Evolutionary conservation across 192 early-diverging fungal species (phyloP).

Genomic region (Gonapodya prolifera): DNA sequence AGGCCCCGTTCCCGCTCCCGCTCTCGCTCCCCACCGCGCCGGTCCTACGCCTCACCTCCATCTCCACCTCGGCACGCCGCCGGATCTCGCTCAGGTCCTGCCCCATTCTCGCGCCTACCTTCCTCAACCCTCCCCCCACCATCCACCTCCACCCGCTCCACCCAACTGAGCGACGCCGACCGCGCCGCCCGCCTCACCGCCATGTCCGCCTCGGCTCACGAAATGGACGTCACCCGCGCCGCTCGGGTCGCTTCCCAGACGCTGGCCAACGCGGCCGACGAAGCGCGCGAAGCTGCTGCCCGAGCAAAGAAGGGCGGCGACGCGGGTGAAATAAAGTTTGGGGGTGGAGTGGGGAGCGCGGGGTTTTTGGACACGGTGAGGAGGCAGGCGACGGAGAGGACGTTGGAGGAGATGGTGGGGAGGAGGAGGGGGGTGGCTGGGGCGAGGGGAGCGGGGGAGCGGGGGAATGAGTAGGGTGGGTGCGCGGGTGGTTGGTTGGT

Average conservation of each 20-base stretch:
- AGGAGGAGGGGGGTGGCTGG: background rate
- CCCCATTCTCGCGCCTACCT: background rate
- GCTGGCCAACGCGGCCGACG: conserved; percentile 14
- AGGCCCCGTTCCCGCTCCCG: conserved; percentile 1
- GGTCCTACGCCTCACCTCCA: background rate
- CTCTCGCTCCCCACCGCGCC: too few species aligned
- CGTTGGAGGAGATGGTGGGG: background rate
- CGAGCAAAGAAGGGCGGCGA: background rate
- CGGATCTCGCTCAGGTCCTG: conserved; percentile 7
- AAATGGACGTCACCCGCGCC: conserved; percentile 17
- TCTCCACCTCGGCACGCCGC: background rate
- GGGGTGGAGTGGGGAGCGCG: background rate
- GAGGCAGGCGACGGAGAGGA: background rate
- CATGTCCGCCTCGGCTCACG: conserved; percentile 26
- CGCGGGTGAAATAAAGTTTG: background rate
- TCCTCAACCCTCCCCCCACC: background rate
- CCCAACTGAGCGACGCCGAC: background rate
- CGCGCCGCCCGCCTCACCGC: conserved; percentile 16
- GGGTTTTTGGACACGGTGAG: background rate
- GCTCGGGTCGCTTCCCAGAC: conserved; percentile 18
- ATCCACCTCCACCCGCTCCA: background rate
- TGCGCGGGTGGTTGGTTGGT: too few species aligned
- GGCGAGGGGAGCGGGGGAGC: background rate
- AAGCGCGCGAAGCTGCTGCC: conserved; percentile 11
- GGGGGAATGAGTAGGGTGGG: background rate